These are phyloP conservation scores for Apiospora koreana DNA, from an alignment of 2,329 filamentous ascomycete genomes.

Conservation along the genomic window DNA sequence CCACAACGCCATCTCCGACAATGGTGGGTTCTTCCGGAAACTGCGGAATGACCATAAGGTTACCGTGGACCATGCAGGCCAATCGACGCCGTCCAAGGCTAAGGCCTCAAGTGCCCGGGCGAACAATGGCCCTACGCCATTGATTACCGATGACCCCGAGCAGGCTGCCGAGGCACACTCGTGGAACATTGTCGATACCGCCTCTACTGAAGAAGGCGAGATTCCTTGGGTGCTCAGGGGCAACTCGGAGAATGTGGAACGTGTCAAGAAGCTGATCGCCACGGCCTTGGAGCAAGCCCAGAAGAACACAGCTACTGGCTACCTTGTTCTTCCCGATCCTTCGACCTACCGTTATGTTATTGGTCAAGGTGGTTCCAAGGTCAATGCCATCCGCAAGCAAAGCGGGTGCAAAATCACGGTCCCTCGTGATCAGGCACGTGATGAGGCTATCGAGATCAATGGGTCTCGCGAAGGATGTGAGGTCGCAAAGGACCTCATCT, in stretches of 20 bases:
- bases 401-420: constrained; percentile 94
- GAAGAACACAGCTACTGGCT: constrained; percentile 75
- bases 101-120: constrained; percentile 52
- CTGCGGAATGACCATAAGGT: constrained; percentile 85
- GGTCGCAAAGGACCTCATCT: constrained; percentile 83
- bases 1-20: constrained; percentile 84
- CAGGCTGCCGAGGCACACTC: constrained; percentile 68
- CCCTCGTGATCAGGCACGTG: constrained; percentile 72
- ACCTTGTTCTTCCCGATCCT: constrained; percentile 87
- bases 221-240: constrained; percentile 92
- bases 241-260: constrained; percentile 73
- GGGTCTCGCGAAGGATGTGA: constrained; percentile 80
- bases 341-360: constrained; percentile 88
- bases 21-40: constrained; percentile 90
- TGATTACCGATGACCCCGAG: constrained; percentile 86
- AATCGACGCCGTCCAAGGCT: constrained; percentile 72
- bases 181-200: constrained; percentile 76
- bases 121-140: constrained; percentile 69
- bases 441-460: constrained; percentile 87
- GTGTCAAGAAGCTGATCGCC: constrained; percentile 75
- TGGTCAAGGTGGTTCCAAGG: constrained; percentile 83
- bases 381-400: constrained; percentile 89
- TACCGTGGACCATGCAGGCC: constrained; percentile 86
- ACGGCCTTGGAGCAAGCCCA: constrained; percentile 71
- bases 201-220: constrained; percentile 63